These are phyloP conservation scores for Triticum urartu DNA, from an alignment of 176 grass and related monocot species.

Conservation along the genomic window DNA sequence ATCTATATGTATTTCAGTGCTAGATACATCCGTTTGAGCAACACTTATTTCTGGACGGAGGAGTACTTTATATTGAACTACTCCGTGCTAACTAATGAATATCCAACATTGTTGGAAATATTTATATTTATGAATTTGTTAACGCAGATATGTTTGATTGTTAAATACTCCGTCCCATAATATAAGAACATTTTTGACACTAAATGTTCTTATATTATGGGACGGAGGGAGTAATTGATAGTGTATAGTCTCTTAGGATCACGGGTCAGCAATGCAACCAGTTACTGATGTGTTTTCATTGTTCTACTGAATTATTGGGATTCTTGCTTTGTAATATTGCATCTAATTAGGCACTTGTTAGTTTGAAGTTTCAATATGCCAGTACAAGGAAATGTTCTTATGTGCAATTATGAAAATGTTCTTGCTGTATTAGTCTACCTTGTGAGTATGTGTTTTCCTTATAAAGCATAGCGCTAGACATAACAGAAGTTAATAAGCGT, in stretches of 20 bases:
- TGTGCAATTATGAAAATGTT: not conserved
- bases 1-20: no score
- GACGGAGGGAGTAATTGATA: not conserved
- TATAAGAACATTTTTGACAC: no score
- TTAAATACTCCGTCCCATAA: not conserved
- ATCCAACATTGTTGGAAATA: not conserved
- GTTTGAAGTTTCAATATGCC: not conserved
- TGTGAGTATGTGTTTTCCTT: constrained; percentile 6
- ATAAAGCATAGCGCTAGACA: not conserved
- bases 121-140: constrained; percentile 2
- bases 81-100: not conserved
- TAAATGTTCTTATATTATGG: no score
- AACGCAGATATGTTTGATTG: constrained; percentile 7
- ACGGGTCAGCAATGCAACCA: not conserved
- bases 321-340: not conserved
- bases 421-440: not conserved
- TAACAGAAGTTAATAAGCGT: not conserved
- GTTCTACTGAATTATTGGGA: not conserved
- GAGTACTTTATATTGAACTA: not conserved
- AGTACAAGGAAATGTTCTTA: not conserved
- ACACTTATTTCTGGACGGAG: no score
- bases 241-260: not conserved
- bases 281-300: not conserved
- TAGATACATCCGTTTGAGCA: no score
- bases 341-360: not conserved